Evolutionary conservation across 116 monocot species (phyloP), one percentile per base, ranked within the genome.

Genomic region (Cymodocea nodosa): DNA sequence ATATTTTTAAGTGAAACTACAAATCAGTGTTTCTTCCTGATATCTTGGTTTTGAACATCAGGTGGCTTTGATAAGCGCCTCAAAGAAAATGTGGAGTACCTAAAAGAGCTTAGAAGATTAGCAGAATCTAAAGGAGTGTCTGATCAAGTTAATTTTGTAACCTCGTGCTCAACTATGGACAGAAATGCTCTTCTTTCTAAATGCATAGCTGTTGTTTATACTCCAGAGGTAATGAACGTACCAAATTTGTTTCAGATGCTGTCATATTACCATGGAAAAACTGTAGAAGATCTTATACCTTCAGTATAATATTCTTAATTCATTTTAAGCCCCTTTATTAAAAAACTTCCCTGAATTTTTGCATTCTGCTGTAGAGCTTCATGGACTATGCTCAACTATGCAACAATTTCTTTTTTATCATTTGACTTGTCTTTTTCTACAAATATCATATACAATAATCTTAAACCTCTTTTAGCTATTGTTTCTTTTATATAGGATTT

Each of bases 1-100:
- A 56, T 22, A 23, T 56, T 56, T 56, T 18, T 22, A 56, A 56
- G 19, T 56, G 6, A 56, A 22, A 56, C 5, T 44, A 44, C 44
- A 44, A 44, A 44, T 8, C 44, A 44, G 7, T 8, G 44, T 12
- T 44, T 44, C 44, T 44, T 12, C 3, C 16, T 37, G 8, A 23
- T 24, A 48, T 23, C 17, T 48, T 51, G 16, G 7, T 35, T 65
- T 66, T 16, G 58, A 76, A 52, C 7, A 73, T 71, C 52, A 95
- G 90, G 95, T 75, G 95, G 95, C 16, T 95, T 72, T 81, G 95
- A 90, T 70, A 77, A 68, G 50, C 87, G 95, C 63, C 83, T 90
- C 5, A 90, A 81, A 63, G 95, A 95, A 76, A 95, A 90, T 83
- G 85, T 87, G 10, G 90, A 90, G 66, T 90, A 95, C 72, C 77